Evolutionary conservation across 116 monocot species (phyloP), one percentile per base, ranked within the genome.

Genomic region (Phalaenopsis hybrid): DNA sequence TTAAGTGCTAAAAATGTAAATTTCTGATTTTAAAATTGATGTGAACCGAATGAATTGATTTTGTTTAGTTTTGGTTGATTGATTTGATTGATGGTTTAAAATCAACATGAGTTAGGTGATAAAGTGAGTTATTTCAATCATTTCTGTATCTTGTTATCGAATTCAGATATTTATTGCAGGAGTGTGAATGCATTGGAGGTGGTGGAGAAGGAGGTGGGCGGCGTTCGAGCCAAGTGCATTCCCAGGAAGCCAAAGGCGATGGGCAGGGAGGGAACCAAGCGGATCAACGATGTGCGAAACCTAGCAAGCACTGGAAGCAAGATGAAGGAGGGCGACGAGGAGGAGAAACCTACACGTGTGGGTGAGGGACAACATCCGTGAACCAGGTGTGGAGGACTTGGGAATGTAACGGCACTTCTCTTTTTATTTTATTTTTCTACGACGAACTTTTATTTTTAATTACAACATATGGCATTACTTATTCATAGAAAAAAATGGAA

Each of bases 161-260:
- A 16, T 55, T 55, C 55, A 55, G 12, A 2, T 55, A 16, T 55
- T 55, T 55, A 55, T 86, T 52, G 70, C 55, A 81, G 81, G 50
- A 91, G 85, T 63, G 55, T 55, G 55, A 55, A 55, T 55, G 63
- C 8, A n/a, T 63, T 90, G 87, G 97, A 91, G 52, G 21, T 86
- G 61, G 84, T 25, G 25, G 87, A 84, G 67, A 88, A 85, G 81
- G 92, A 92, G 70, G 68, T 79, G 16, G 93, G 87, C 8, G 88
- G 82, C 13, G 87, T 83, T 2, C 89, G 85, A 20, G 83, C 87
- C 20, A 92, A 89, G 74, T 97, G 97, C 88, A 88, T 97, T 44
- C 94, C 97, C 20, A 88, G 91, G 80, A 92, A 86, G 84, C 81
- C 85, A 6, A 87, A 79, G 65, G 48, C 82, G 20, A 6, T 44